Conservation (phyloP, 768 basidiomycete species). For the Daedaleopsis sinensis region DNA sequence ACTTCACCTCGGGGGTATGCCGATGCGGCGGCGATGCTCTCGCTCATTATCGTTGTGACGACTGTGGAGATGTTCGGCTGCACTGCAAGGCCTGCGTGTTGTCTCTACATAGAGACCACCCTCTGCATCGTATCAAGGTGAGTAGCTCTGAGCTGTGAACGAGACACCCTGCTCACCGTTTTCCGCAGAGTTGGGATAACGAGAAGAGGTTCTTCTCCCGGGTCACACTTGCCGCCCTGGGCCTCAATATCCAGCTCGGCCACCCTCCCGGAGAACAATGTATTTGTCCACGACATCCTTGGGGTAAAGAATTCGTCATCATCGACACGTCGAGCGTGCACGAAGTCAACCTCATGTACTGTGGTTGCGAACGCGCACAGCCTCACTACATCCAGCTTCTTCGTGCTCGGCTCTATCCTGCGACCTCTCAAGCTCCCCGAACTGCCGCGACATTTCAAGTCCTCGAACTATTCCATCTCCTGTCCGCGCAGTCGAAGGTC, state of each 20-base stretch:
- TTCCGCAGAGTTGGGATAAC: not conserved
- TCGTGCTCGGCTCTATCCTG: conserved; percentile 33
- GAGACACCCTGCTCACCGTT: not conserved
- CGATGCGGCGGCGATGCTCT: not conserved
- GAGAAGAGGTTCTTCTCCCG: not conserved
- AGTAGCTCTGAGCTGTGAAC: not conserved
- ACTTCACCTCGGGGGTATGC: not conserved
- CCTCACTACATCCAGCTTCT: conserved; percentile 32
- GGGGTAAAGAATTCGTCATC: conserved; percentile 19
- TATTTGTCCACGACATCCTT: not conserved
- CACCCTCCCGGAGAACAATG: conserved; percentile 23
- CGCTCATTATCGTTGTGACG: not conserved
- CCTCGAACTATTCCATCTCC: conserved; percentile 35
- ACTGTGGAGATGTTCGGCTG: not conserved
- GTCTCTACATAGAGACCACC: conserved; percentile 6
- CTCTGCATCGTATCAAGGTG: conserved; percentile 26
- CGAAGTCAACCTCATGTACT: conserved; percentile 25
- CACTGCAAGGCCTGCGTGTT: conserved; percentile 1
- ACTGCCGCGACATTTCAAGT: conserved; percentile 35
- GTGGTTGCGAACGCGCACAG: conserved; percentile 21
- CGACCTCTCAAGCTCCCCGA: conserved; percentile 30
- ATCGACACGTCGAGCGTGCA: conserved; percentile 33
- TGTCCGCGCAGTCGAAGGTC: conserved; percentile 36
- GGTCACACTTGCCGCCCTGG: conserved; percentile 19
- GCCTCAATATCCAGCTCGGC: conserved; percentile 30